These are phyloP conservation scores for Jatropha podagrica DNA, from an alignment of 441 rosid species.

Conservation along the genomic window DNA sequence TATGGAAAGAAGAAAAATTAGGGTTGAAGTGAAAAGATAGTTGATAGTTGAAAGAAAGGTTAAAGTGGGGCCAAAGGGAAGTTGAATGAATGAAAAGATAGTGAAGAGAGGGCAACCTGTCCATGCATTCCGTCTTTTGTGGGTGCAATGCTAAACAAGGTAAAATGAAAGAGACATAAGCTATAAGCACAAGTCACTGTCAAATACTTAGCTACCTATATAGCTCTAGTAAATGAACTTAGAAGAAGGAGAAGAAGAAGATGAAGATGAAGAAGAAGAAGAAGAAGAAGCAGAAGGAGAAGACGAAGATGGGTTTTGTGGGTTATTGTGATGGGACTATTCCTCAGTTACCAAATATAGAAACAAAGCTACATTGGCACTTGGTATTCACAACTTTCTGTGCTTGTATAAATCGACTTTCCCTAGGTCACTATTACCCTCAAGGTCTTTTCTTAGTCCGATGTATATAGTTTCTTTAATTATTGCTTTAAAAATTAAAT, in stretches of 20 bases:
- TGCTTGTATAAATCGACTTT: constrained; percentile 63
- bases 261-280: too few relatives aligned
- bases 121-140: constrained; percentile 58
- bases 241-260: neutral
- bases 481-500: neutral
- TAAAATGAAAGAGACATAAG: constrained; percentile 60
- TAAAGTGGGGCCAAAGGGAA: constrained; percentile 1
- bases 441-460: constrained; percentile 14
- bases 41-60: constrained; percentile 23
- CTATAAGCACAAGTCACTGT: constrained; percentile 38
- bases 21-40: constrained; percentile 21
- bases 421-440: constrained; percentile 36
- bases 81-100: constrained; percentile 39
- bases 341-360: constrained; percentile 47
- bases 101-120: constrained; percentile 50
- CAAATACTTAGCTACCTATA: neutral
- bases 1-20: neutral
- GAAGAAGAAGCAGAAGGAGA: neutral
- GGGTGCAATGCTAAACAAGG: constrained; percentile 80
- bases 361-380: constrained; percentile 42
- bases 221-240: neutral
- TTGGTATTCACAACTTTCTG: constrained; percentile 56
- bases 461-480: neutral
- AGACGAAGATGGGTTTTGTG: constrained; percentile 7
- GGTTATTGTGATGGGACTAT: constrained; percentile 54